Percentiles rank a stretch among this genome's conserved stretches.
These are phyloP conservation scores for Pichia sp. DNA, from an alignment of 1,139 yeast species.

Conservation along the genomic window DNA sequence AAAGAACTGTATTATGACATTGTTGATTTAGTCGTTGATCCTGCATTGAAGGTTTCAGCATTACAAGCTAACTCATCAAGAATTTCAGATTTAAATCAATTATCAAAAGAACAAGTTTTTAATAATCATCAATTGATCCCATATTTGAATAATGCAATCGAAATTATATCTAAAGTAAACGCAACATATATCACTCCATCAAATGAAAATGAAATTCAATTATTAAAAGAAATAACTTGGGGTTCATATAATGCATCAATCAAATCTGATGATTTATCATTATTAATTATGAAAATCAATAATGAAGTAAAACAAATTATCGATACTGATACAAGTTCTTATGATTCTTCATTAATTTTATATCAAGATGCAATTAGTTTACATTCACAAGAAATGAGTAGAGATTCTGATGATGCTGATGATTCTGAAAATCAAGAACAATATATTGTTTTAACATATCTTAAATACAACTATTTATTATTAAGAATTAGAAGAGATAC, in stretches of 20 bases:
- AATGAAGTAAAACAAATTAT: constrained; percentile 20
- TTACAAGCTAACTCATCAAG: constrained; percentile 25
- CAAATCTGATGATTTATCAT: constrained; percentile 67
- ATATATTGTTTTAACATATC: constrained; percentile 68
- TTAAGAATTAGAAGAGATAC: constrained; percentile 70
- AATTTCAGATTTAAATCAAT: constrained; percentile 40
- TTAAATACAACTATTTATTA: constrained; percentile 61
- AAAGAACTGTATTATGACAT: constrained; percentile 51
- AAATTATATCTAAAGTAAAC: constrained; percentile 38
- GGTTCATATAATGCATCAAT: constrained; percentile 65
- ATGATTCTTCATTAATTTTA: constrained; percentile 41
- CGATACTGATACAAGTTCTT: constrained; percentile 32
- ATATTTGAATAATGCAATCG: constrained; percentile 35
- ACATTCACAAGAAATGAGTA: constrained; percentile 46
- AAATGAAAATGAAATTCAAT: constrained; percentile 24
- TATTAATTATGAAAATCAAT: constrained; percentile 42
- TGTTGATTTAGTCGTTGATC: constrained; percentile 58
- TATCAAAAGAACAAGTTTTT: constrained; percentile 39
- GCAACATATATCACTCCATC: constrained; percentile 37
- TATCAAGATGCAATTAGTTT: constrained; percentile 54
- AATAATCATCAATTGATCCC: constrained; percentile 31
- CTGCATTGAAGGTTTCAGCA: constrained; percentile 53
- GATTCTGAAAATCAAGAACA: constrained; percentile 59
- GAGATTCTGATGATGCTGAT: constrained; percentile 39
- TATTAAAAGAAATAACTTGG: constrained; percentile 52